phyloP scores from a whole-genome alignment of 2,329 filamentous ascomycete species.

The Colletotrichum sp. region DNA sequence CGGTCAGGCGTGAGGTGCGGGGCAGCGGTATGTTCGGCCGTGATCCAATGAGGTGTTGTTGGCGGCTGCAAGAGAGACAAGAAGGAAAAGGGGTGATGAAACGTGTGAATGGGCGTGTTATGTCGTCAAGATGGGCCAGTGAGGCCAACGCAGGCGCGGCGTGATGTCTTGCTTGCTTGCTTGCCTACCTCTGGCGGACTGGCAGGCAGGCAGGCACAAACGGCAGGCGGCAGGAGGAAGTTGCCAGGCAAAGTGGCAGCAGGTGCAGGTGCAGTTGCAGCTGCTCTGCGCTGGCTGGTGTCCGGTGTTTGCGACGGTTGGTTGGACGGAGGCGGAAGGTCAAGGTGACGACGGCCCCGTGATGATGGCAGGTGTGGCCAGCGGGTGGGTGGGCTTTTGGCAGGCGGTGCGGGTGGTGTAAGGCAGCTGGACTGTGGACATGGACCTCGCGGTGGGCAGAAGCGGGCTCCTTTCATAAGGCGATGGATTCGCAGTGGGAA shows the following conservation, averaged over 20 bases:
- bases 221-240: background rate
- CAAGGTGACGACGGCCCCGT: background rate
- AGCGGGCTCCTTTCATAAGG: conserved; percentile 10
- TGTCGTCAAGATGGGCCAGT: background rate
- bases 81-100: background rate
- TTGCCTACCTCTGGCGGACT: background rate
- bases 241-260: background rate
- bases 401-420: background rate
- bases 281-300: background rate
- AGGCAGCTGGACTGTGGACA: background rate
- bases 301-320: background rate
- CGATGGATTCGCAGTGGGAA: conserved; percentile 40
- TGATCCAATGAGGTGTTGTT: background rate
- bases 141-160: background rate
- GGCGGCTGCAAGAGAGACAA: background rate
- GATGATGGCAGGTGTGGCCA: conserved; percentile 7
- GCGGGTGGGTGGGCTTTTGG: background rate
- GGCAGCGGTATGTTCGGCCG: conserved; percentile 4
- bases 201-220: background rate
- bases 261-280: background rate
- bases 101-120: background rate
- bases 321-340: background rate
- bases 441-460: background rate
- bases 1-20: background rate
- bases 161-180: background rate